Evolutionary conservation across 2,329 filamentous ascomycete genomes (phyloP), one percentile per base, ranked within the genome.

Genomic region (Beauveria brongniartii): DNA sequence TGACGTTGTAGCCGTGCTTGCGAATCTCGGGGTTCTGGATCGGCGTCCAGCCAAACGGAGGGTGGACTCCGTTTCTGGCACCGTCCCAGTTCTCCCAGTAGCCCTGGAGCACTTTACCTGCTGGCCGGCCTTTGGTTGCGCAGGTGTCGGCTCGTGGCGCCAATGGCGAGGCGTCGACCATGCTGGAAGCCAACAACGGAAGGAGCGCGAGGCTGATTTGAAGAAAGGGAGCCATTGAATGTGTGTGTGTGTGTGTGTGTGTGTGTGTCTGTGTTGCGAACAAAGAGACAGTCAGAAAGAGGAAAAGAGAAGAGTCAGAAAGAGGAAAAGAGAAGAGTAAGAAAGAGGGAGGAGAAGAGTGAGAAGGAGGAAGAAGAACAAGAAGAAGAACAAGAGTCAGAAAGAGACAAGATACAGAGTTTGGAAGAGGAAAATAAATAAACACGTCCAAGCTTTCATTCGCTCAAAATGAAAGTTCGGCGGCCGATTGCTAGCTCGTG

Each of bases 11-110:
- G 40, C 72, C 72, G 51, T 73, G 67, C 14, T 65, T 43, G 26
- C 30, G 54, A 56, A 73, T 71, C 48, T 56, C 60, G 16, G 72
- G 63, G 62, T 73, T 64, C 8, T 65, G 52, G 56, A 73, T 73
- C 1, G 70, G 68, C 14, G 68, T 71, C 71, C 71, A 73, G 55
- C 72, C 72, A 57, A 72, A 69, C 3, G 57, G 58, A 9, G 72
- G 71, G 63, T 73, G 72, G 3, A 72, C 70, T 18, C 70, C 71
- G 58, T 71, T 72, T 26, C 55, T 63, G 16, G 71, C 48, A 37
- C 71, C 71, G 60, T 73, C 71, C 72, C 72, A 73, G 63, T 73
- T 73, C 65, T 73, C 71, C 71, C 71, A 73, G 61, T 73, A 73
- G 10, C 71, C 71, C 53, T 69, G 66, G 22, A 73, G 69, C 9